Evolutionary conservation across 2,329 filamentous ascomycete genomes (phyloP), one percentile per base, ranked within the genome.

Genomic region (Amesomyces nigricolor): DNA sequence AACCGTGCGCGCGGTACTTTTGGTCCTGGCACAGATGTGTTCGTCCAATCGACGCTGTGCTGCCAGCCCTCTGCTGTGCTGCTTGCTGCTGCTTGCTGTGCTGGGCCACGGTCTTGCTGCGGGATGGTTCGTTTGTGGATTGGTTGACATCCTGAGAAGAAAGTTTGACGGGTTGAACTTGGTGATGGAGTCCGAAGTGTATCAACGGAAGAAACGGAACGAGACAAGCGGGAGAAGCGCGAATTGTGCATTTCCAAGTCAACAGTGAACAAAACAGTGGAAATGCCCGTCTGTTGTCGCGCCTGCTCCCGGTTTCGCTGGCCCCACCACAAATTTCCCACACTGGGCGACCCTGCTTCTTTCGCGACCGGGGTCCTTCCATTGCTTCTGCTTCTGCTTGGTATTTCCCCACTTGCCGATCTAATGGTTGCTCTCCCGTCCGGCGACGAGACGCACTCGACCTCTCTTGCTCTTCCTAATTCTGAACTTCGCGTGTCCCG

Each of bases 1-100:
- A 64, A 64, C 66, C 66, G 65, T 67, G 64, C 64, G 61, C 61
- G 61, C 63, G 64, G 64, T 60, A 64, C 58, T 48, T 61, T 58
- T 51, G 42, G 46, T n/a, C 29, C 38, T 37, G 50, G 29, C 48
- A 39, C 52, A 49, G 39, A 39, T 45, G 29, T 13, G 32, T 42
- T 26, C 17, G 43, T 32, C 26, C 49, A 38, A 44, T 42, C 29
- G 4, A 2, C 32, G 32, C 32, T 35, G 32, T 35, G 32, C 7
- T 3, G 32, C 11, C 7, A 35, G 30, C 38, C 37, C 30, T 19
- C 35, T 37, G 16, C 46, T 47, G 17, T 11, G 19, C 4, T 22
- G 46, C 53, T 51, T 19, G 17, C 17, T 11, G 19, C 7, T 22
- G 46, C 53, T 51, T 19, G 42, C 4, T 6, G 9, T 47, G 17